Base-by-base conservation (phyloP, 331 rosid genomes). In the Dryas integrifolia region DNA sequence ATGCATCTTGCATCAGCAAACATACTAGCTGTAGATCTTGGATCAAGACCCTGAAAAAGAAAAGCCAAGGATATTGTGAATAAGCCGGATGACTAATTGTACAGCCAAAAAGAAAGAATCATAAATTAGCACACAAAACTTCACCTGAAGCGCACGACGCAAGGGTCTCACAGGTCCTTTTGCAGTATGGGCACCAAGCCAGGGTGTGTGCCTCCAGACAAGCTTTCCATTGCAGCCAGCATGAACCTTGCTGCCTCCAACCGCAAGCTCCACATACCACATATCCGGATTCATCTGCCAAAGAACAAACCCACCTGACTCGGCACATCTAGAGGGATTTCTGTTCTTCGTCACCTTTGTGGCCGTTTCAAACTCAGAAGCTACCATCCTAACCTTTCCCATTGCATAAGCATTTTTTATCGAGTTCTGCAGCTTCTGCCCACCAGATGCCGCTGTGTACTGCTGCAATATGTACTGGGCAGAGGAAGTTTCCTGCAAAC, bases 231-330 rank as follows among this genome's bases (percentile, higher is more conserved):
- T 95, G 81, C 99, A 92, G 24, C 99, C 99, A 12, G 99, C 99
- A 73, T 88, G 99, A 66, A 95, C 97, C 85, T 95, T 95, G 62
- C 90, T 90, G 5, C 97, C 97, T 65, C 99, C 99, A 65, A 87
- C 97, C 0, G 96, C 92, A 63, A 95, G 99, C 91, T 95, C 99
- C 6, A 90, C 99, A 75, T 95, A 92, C 99, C 99, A 95, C 99
- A 95, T 95, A 52, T 95, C 96, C 0, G 99, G 98, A 78, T 88
- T 88, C 99, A 95, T 95, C 88, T 95, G 99, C 99, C 99, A 95
- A 58, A 95, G 92, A 77, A 95, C 99, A 77, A 95, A 95, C 18
- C 97, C 98, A 56, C 99, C 99, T 0, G 99, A 87, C 88, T 95
- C 99, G 0, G 96, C 90, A 78, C 89, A 85, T 74, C 84, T 79